Evolutionary conservation across 805 yeast species (phyloP), one percentile per base, ranked within the genome.

Genomic region (Candida awuae): DNA sequence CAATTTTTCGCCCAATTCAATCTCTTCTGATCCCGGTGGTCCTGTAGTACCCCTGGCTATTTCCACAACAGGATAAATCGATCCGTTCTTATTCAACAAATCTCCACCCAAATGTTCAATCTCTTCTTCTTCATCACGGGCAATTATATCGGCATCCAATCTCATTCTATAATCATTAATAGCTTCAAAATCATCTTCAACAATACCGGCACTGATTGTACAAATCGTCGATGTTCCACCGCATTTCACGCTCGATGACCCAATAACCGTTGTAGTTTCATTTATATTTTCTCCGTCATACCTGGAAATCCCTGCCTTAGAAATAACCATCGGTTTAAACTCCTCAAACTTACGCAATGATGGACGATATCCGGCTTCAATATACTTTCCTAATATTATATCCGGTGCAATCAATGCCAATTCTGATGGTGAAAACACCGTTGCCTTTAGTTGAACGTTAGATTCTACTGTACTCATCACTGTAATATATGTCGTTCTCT

Each of bases 351-450:
- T 67, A 32, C 96, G 71, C 35, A 80, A 61, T 34, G 78, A 74
- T 8, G 96, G 95, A 46, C 97, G 77, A 17, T 81, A 53, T 0
- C 92, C 90, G 15, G 76, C 63, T 15, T 80, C 71, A 13, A 88
- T 57, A 57, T 86, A 94, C 53, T 94, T 72, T 54, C 83, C 82
- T 32, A 88, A 66, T 5, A 90, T 82, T 12, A 84, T 56, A 41
- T 85, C 95, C 1, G 97, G 96, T 2, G 94, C 85, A 27, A 88
- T 73, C 37, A 92, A 66, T 1, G 92, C 87, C 31, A 88, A 65
- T 9, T 86, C 85, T 19, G 79, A 82, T 1, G 95, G 90, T 1
- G 92, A 80, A 56, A 87, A 86, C 4, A 74, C 63, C 26, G 82
- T 67, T 12, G 80, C 71, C 31, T 64, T 57, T 38, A 56, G 34